Percentiles rank a stretch among this genome's conserved stretches.
phyloP scores from a whole-genome alignment of 2,329 filamentous ascomycete species.

The Claviceps maximensis region DNA sequence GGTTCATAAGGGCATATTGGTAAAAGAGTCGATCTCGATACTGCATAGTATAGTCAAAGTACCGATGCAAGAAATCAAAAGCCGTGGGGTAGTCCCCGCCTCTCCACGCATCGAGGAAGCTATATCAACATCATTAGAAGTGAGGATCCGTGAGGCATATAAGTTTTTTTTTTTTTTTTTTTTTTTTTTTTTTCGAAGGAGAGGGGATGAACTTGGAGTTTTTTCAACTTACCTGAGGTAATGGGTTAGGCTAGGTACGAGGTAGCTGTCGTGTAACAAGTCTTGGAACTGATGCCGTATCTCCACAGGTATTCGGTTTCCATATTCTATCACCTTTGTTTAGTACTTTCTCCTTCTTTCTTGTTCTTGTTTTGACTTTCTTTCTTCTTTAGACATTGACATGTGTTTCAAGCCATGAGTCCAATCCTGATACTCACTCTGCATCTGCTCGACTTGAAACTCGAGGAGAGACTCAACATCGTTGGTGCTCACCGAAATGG shows the following conservation, averaged over 20 bases:
- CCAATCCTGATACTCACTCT: slow-evolving; percentile 39
- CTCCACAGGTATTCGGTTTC: slow-evolving; percentile 61
- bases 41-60: slow-evolving; percentile 94
- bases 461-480: slow-evolving; percentile 73
- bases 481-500: slow-evolving; percentile 52
- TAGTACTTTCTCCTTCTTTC: neutral
- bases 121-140: slow-evolving; percentile 18
- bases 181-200: neutral
- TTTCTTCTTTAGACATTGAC: neutral
- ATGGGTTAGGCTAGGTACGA: slow-evolving; percentile 61
- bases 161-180: neutral
- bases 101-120: slow-evolving; percentile 85
- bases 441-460: slow-evolving; percentile 79
- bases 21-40: slow-evolving; percentile 74
- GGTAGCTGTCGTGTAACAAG: slow-evolving; percentile 52
- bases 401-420: neutral
- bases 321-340: slow-evolving; percentile 42
- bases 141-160: neutral
- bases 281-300: slow-evolving; percentile 58
- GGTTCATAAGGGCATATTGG: slow-evolving; percentile 86
- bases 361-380: too few relatives aligned
- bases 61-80: slow-evolving; percentile 83
- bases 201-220: neutral
- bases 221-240: slow-evolving; percentile 47
- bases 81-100: slow-evolving; percentile 81